Evolutionary conservation across 192 early-diverging fungal species (phyloP), one percentile per base, ranked within the genome.

Genomic region (Coemansia sp.): DNA sequence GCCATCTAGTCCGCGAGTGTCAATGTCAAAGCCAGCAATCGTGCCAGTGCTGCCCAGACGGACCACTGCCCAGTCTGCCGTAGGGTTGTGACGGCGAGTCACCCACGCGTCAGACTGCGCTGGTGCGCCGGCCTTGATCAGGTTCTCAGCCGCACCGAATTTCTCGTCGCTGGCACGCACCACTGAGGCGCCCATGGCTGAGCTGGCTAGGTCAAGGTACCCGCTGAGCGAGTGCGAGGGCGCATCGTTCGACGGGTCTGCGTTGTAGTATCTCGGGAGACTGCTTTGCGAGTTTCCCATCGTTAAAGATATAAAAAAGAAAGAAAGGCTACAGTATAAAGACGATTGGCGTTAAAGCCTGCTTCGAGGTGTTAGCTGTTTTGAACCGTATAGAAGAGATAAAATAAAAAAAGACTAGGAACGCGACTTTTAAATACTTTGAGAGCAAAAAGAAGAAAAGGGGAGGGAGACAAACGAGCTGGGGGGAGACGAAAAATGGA

Each of bases 1-100:
- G 52, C 96, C 95, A 20, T 92, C 94, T 67, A 98, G 96, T 65
- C 88, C 89, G 13, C 90, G 83, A 7, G 96, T 97, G 73, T 98
- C 95, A 38, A 94, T 88, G 74, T 95, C 91, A 70, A 98, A 90
- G 15, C 94, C 96, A 0, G 75, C 75, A 15, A 98, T 89, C 13
- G 74, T 78, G 24, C 95, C 96, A 6, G 92, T 76, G 60, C 91
- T 91, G 34, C 94, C 96, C 31, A 98, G 88, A 46, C 91, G 88
- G 51, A 98, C 86, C 18, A 96, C 88, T 38, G 86, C 86, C 89
- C 96, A 98, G 82, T 98, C 96, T 38, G 90, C 90, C 40, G 84
- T 89, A 13, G 91, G 86, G 66, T 94, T 96, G 73, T 93, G 92
- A 40, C 96, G 91, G 65, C 92, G 90, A 24, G 96, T 92, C 79